Conservation (phyloP, 225 moss, liverwort and hornwort genomes). For the Bryoerythrophyllum caledonicum region DNA sequence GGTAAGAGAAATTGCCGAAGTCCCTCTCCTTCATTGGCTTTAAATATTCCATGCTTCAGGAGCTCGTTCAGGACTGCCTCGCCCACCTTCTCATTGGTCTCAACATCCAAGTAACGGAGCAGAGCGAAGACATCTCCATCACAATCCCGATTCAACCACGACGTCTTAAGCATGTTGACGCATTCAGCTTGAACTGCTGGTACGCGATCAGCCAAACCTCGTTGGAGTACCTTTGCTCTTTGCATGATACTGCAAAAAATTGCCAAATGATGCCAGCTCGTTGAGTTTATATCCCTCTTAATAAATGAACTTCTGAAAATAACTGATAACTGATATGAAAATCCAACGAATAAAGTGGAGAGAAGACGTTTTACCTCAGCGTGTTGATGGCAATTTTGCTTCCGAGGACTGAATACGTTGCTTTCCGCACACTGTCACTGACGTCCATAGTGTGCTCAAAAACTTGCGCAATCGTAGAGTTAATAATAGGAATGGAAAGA, state of each 20-base stretch:
- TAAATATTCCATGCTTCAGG: constrained; percentile 60
- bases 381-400: constrained; percentile 60
- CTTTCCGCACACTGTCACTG: constrained; percentile 78
- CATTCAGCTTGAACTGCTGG: constrained; percentile 78
- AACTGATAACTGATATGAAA: constrained; percentile 8
- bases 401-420: constrained; percentile 71
- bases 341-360: constrained; percentile 10
- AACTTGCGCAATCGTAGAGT: constrained; percentile 68
- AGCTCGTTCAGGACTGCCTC: constrained; percentile 74
- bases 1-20: constrained; percentile 71
- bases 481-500: constrained; percentile 74
- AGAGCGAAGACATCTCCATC: constrained; percentile 70
- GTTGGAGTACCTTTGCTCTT: constrained; percentile 72
- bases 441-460: constrained; percentile 87
- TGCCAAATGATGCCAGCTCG: constrained; percentile 12
- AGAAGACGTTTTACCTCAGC: constrained; percentile 61
- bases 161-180: constrained; percentile 60
- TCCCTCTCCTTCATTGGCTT: constrained; percentile 54
- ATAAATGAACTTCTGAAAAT: constrained; percentile 6
- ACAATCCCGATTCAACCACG: constrained; percentile 83
- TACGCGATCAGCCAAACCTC: constrained; percentile 85
- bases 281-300: constrained; percentile 17
- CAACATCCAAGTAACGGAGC: constrained; percentile 85
- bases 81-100: constrained; percentile 92
- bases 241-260: constrained; percentile 78